Percentiles rank a stretch among this genome's conserved stretches.
These are phyloP conservation scores for Clarireedia paspali DNA, from an alignment of 2,329 filamentous ascomycete genomes.

Conservation along the genomic window DNA sequence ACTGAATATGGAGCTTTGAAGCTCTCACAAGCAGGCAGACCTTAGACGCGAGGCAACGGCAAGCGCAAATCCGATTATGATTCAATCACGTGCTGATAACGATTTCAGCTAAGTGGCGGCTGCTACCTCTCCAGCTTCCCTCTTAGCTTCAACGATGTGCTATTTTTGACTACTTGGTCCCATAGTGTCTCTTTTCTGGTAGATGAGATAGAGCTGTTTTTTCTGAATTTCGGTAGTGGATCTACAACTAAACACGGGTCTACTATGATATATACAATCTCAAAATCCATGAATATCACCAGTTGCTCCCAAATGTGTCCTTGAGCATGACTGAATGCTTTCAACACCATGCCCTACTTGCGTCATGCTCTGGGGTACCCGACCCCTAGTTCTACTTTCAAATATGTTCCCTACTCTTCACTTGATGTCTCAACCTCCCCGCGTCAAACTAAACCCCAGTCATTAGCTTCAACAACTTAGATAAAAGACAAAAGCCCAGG, in stretches of 20 bases:
- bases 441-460: constrained; percentile 15
- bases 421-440: constrained; percentile 15
- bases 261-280: neutral
- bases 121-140: neutral
- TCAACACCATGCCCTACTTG: neutral
- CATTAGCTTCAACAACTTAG: constrained; percentile 13
- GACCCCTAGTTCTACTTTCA: neutral
- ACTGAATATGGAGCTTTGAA: constrained; percentile 8
- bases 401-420: no score
- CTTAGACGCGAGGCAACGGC: constrained; percentile 17
- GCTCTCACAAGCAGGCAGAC: constrained; percentile 18
- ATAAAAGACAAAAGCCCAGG: neutral
- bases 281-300: neutral
- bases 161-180: no score
- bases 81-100: constrained; percentile 3
- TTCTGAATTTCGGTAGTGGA: no score
- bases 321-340: neutral
- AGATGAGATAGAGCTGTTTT: no score
- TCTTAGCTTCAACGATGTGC: neutral
- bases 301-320: neutral
- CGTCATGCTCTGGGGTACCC: constrained; percentile 10
- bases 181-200: neutral
- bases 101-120: neutral
- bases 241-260: neutral
- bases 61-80: constrained; percentile 7